Conservation (phyloP, 2,329 filamentous ascomycete genomes). For the Fusarium piperis region DNA sequence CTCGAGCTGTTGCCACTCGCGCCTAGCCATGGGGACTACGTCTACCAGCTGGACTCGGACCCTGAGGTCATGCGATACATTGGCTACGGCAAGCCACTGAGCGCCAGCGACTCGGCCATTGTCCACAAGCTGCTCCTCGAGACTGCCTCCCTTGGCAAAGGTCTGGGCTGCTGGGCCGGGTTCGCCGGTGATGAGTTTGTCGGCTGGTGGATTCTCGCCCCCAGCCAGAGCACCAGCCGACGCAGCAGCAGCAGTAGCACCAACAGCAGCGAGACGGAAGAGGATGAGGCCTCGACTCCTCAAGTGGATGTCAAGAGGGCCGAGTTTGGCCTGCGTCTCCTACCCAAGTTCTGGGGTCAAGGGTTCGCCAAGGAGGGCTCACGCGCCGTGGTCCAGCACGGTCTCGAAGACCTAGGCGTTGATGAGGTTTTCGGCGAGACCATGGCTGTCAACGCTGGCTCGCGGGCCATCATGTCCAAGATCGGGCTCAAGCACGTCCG, state of each 20-base stretch:
- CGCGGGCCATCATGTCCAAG: conserved; percentile 35
- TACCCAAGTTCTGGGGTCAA: conserved; percentile 43
- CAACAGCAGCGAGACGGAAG: not conserved
- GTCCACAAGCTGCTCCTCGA: conserved; percentile 38
- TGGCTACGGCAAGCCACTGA: conserved; percentile 36
- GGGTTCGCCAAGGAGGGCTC: conserved; percentile 47
- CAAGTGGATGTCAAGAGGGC: conserved; percentile 23
- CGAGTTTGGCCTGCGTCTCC: conserved; percentile 42
- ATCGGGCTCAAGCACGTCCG: conserved; percentile 32
- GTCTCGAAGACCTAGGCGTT: conserved; percentile 41
- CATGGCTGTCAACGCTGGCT: conserved; percentile 45
- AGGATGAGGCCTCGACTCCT: conserved; percentile 2
- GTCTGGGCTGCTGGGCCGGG: conserved; percentile 35
- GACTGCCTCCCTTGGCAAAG: conserved; percentile 29
- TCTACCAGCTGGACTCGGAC: conserved; percentile 34
- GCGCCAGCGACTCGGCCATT: conserved; percentile 27
- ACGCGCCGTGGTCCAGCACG: conserved; percentile 41
- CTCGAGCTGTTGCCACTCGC: conserved; percentile 30
- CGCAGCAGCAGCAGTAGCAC: not conserved
- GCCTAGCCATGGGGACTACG: conserved; percentile 26
- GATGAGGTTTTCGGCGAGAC: conserved; percentile 41
- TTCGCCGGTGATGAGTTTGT: conserved; percentile 41
- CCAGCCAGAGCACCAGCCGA: conserved; percentile 26
- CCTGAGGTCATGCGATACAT: conserved; percentile 37
- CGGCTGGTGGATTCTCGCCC: conserved; percentile 44